Evolutionary conservation across 2,329 filamentous ascomycete genomes (phyloP).

Genomic region (Cyclaneusma minus): DNA sequence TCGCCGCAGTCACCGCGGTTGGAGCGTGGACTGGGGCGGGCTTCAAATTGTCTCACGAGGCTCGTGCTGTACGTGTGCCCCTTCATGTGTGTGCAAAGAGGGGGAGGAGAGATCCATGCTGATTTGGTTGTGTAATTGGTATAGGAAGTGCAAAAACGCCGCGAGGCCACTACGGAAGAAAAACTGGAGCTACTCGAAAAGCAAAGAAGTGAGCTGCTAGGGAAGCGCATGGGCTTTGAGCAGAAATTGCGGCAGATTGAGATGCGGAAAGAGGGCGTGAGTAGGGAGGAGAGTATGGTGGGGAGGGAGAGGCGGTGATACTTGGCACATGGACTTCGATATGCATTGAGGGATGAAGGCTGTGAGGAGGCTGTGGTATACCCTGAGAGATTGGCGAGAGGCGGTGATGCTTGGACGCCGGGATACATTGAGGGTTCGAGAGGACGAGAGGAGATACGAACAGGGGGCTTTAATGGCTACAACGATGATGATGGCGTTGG

Average conservation of each 20-base stretch:
- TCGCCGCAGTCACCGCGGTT: conserved; percentile 38
- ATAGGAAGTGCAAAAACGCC: conserved; percentile 28
- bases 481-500: too few relatives aligned
- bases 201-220: conserved; percentile 29
- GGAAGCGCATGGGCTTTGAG: conserved; percentile 36
- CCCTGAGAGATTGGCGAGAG: too few relatives aligned
- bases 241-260: conserved; percentile 37
- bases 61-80: conserved; percentile 27
- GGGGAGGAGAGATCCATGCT: conserved; percentile 1
- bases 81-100: background rate
- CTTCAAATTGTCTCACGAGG: conserved; percentile 35
- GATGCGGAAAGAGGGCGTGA: conserved; percentile 22
- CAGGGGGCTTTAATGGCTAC: too few relatives aligned
- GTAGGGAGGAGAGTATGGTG: conserved; percentile 20
- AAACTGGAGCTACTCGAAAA: conserved; percentile 36
- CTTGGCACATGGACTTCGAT: too few relatives aligned
- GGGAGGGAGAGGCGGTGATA: conserved; percentile 17
- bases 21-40: conserved; percentile 44
- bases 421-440: too few relatives aligned
- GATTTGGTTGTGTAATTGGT: conserved; percentile 2
- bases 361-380: too few relatives aligned
- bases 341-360: too few relatives aligned
- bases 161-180: conserved; percentile 34
- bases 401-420: too few relatives aligned
- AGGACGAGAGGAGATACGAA: too few relatives aligned